Base-by-base conservation (phyloP, 495 filamentous ascomycete species). In the Aspergillus heteromorphus region DNA sequence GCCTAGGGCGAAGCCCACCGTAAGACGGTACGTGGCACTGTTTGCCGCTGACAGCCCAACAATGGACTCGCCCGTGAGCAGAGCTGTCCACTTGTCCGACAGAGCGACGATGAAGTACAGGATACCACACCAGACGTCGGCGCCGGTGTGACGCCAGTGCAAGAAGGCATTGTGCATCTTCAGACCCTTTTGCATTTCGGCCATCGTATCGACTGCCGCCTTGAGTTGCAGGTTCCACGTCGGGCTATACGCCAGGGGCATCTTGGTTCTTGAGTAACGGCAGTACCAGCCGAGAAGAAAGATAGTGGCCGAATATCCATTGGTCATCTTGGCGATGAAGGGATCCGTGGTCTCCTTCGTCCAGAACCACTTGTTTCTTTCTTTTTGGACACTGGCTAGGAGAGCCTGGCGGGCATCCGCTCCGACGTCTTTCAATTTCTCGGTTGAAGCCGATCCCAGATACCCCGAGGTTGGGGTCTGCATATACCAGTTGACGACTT, bases 211-310 rank as follows among this genome's bases (percentile, higher is more conserved):
- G 2, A 59, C 48, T 1, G 57, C 57, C 16, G 57, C 57, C 45
- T 51, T 54, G 8, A 59, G 52, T 34, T 59, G 57, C 41, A 59
- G 41, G 19, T 59, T 59, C 57, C 57, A 59, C 0, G 57, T 59
- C 20, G 57, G 57, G 30, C 41, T 55, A 31, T 59, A 59, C 9
- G 57, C 19, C 11, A 59, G 47, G 0, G 57, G 57, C 17, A 59
- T 55, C 41, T 54, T 54, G 4, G 57, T 59, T 13, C 57, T 51
- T 2, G 51, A 55, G 52, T 55, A 59, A 11, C 48, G 40, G 34
- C 57, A 59, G 48, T 52, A 59, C 57, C 57, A 59, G n/a, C 54
- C 57, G 2, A 59, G 48, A 4, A 59, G 52, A 29, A 59, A 59
- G 18, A 52, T 51, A 0, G 57, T 59, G 0, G 57, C 51, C 9